Evolutionary conservation across 306 rosid genomes (phyloP), one percentile per base, ranked within the genome.

Genomic region (Abrus precatorius): DNA sequence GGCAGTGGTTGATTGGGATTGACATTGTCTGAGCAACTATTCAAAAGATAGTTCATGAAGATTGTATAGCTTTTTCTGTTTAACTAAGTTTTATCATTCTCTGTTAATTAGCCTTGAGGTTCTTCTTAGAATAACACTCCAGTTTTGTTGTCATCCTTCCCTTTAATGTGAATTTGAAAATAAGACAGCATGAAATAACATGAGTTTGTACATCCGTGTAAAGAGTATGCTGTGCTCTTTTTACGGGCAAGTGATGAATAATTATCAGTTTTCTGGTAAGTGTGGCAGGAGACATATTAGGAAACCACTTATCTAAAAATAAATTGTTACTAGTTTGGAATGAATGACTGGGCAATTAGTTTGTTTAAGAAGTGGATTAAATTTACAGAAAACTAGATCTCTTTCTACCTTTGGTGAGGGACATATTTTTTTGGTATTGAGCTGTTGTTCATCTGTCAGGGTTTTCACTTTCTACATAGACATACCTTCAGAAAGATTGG

Each of bases 301-400:
- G 75, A 66, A 53, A 63, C 79, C 14, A n/a, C 66, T 9, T 66
- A 33, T 59, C 9, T 40, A 56, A 41, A 43, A 20, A 32, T 52
- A 50, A 63, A 4, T 20, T 73, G 6, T 5, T 34, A 30, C 64
- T 73, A 14, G 69, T n/a, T 80, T 73, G 36, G 38, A 53, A 52
- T 47, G 72, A 78, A 61, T 48, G 44, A 28, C 1, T 36, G 45
- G 20, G 6, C 14, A 20, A 62, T 2, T 80, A 9, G n/a, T 2
- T 34, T 61, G 20, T 52, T 53, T 40, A 40, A 29, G 67, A 53
- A 30, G 44, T 52, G n/a, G 30, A 43, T 62, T 61, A 63, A 63
- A 64, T 69, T 48, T 34, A 43, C 47, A n/a, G n/a, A 80, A 69
- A 74, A 43, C 27, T 50, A 72, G 13, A 34, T 68, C 14, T 57